Evolutionary conservation across 768 basidiomycete genomes (phyloP), one percentile per base, ranked within the genome.

Genomic region (Russula foetens): DNA sequence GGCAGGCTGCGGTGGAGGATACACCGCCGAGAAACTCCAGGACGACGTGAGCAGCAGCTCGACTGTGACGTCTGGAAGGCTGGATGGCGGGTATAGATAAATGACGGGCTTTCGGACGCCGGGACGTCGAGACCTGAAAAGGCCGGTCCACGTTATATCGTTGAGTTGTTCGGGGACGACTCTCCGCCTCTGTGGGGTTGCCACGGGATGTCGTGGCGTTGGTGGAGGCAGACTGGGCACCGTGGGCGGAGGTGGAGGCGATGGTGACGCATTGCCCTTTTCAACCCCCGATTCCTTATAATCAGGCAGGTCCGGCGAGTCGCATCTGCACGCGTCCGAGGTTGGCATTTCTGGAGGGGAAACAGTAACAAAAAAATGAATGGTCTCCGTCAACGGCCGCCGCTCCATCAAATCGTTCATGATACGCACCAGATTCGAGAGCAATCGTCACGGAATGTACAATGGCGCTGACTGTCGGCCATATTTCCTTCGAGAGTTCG

Each of bases 1-100:
- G 11, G 44, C 12, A 1, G 55, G 9, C 26, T 35, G 49, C 2
- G 55, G 54, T 28, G 24, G 35, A 14, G 60, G 60, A 28, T 57
- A 56, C 12, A 62, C 38, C 0, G 44, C 55, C 7, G 60, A 62
- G 26, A 57, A 62, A 1, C n/a, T 7, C 60, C 60, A 62, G 11
- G 44, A 62, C 3, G 50, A 31, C 3, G 15, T 17, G 35, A 62
- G 44, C 1, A 28, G 28, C 23, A 57, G 29, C 12, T 62, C 38
- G 11, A 62, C 39, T 7, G 33, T 52, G 45, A 62, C 60, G 21
- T 58, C 44, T 3, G 44, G 21, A 23, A 62, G 50, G 24, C 56
- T 33, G 7, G 29, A 41, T 4, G 60, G 56, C 14, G 60, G 56
- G 17, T 24, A 57, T 29, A 57, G 55, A 39, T 62, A 62, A 44